Evolutionary conservation across 2,329 filamentous ascomycete genomes (phyloP).

Genomic region (Aureobasidium sp.): DNA sequence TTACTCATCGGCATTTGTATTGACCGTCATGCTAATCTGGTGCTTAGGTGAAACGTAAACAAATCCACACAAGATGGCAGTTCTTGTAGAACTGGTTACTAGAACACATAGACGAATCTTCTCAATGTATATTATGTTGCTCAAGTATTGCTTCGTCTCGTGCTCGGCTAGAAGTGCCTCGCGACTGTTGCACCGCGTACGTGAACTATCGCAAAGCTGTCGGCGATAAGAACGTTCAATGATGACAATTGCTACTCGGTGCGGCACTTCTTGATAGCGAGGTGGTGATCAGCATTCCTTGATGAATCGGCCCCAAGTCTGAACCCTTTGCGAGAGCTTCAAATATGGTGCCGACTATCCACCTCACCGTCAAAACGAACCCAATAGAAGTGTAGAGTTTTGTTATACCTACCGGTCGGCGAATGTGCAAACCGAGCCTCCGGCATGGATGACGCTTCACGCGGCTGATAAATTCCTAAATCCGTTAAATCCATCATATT

Average conservation of each 20-base stretch:
- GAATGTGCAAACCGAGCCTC: not conserved
- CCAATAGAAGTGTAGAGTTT: no score
- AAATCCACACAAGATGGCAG: conserved; percentile 58
- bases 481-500: not conserved
- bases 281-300: no score
- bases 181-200: not conserved
- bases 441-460: not conserved
- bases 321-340: no score
- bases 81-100: conserved; percentile 20
- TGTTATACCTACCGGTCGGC: not conserved
- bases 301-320: no score
- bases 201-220: not conserved
- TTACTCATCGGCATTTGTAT: conserved; percentile 17
- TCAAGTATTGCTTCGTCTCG: not conserved
- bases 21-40: conserved; percentile 17
- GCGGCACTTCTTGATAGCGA: no score
- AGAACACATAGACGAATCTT: not conserved
- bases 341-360: no score
- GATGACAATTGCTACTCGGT: not conserved
- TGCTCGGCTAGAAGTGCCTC: not conserved
- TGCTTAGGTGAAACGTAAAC: conserved; percentile 47
- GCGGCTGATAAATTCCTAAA: not conserved
- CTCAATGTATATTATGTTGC: not conserved
- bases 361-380: no score
- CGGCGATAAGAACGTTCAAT: not conserved